Conservation (phyloP, 139 green algal species). For the Closterium sp. region DNA sequence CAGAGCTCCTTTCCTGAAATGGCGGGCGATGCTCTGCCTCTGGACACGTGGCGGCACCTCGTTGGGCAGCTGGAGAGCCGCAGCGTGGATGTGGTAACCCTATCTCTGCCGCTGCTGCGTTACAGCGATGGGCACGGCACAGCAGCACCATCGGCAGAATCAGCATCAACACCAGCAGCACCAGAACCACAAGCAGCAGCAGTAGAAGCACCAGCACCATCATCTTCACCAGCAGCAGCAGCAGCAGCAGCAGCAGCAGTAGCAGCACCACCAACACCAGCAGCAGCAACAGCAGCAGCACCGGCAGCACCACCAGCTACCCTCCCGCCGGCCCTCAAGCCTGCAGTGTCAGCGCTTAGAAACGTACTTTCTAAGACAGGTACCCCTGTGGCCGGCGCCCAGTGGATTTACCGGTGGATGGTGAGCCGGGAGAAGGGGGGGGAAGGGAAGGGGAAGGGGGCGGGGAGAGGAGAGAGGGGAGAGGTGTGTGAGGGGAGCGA, state of each 20-base stretch:
- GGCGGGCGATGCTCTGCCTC: background rate
- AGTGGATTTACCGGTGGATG: background rate
- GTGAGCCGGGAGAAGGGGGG: background rate
- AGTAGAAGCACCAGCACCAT: background rate
- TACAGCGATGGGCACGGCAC: background rate
- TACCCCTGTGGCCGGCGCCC: no score
- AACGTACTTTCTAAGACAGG: no score
- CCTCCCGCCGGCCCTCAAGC: no score
- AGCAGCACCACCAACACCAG: no score
- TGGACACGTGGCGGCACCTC: background rate
- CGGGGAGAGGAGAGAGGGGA: background rate
- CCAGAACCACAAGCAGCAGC: background rate
- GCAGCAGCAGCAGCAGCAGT: background rate
- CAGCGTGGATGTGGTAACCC: background rate
- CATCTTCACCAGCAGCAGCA: background rate
- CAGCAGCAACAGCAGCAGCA: no score
- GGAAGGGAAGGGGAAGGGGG: background rate
- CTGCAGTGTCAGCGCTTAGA: no score
- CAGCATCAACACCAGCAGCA: background rate
- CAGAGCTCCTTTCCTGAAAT: slow-evolving; percentile 7
- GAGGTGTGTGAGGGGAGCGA: background rate
- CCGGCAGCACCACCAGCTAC: background rate
- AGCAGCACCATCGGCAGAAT: background rate
- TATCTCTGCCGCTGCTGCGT: background rate
- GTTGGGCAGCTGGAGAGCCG: background rate